Evolutionary conservation across 129 eudicot genomes (phyloP).

Genomic region (Helianthus tuberosus): DNA sequence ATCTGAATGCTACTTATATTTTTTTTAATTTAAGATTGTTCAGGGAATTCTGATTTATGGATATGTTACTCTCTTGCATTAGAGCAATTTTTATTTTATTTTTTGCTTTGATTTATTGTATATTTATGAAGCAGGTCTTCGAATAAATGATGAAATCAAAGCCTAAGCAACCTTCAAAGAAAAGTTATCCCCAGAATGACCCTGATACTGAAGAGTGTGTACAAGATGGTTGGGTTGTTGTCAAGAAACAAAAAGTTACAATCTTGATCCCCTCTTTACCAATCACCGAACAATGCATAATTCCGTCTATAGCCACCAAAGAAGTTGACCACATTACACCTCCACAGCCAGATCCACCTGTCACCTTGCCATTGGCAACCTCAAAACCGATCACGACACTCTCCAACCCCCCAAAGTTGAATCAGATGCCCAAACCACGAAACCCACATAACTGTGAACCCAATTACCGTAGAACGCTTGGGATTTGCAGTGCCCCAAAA

Average conservation of each 20-base stretch:
- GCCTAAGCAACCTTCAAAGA: slow-evolving; percentile 31
- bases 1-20: neutral
- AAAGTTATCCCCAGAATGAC: slow-evolving; percentile 33
- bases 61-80: neutral
- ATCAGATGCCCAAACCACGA: slow-evolving; percentile 15
- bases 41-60: neutral
- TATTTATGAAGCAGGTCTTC: slow-evolving; percentile 36
- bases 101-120: slow-evolving; percentile 19
- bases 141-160: slow-evolving; percentile 59
- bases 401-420: slow-evolving; percentile 37
- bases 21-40: neutral
- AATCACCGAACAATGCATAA: slow-evolving; percentile 29
- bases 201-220: slow-evolving; percentile 38
- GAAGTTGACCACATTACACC: slow-evolving; percentile 17
- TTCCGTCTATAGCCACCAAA: slow-evolving; percentile 24
- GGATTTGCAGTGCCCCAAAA: slow-evolving; percentile 28
- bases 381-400: slow-evolving; percentile 28
- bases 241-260: slow-evolving; percentile 83
- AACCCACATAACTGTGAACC: slow-evolving; percentile 11
- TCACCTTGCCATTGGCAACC: slow-evolving; percentile 32
- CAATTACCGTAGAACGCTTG: slow-evolving; percentile 15
- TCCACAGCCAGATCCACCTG: slow-evolving; percentile 30
- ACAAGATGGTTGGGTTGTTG: slow-evolving; percentile 75
- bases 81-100: slow-evolving; percentile 6
- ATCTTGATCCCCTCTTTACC: slow-evolving; percentile 81